These are phyloP conservation scores for Phytophthora agathidicida DNA, from an alignment of 352 stramenopile genomes.

Conservation along the genomic window DNA sequence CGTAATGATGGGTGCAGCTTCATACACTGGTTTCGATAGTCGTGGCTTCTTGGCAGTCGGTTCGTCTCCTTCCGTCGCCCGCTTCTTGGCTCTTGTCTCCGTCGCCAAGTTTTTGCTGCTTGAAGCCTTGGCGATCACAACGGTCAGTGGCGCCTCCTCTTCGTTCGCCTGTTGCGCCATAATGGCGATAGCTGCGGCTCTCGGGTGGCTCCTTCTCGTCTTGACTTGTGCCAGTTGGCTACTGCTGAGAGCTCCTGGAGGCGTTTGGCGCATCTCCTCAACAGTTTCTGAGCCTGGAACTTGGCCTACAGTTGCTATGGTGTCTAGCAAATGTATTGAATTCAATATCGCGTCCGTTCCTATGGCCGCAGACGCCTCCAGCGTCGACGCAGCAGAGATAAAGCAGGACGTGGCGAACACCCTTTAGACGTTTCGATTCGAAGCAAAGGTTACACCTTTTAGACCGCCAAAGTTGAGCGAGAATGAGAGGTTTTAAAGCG, in stretches of 20 bases:
- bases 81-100: conserved; percentile 17
- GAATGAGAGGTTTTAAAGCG: too few species aligned
- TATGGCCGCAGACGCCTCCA: conserved; percentile 1
- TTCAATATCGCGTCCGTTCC: neutral
- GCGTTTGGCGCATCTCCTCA: neutral
- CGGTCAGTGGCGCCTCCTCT: neutral
- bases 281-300: neutral
- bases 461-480: too few species aligned
- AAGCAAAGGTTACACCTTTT: too few species aligned
- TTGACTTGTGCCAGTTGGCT: neutral
- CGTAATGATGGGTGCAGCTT: conserved; percentile 28
- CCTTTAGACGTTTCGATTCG: too few species aligned
- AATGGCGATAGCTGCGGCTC: conserved; percentile 10
- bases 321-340: neutral
- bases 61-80: neutral
- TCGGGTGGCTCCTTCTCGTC: neutral
- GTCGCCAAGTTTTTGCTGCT: neutral
- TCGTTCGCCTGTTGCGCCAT: conserved; percentile 15
- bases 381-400: too few species aligned
- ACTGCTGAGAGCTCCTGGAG: neutral
- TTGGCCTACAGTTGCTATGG: neutral
- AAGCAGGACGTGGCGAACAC: too few species aligned
- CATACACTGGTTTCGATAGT: neutral
- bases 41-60: conserved; percentile 8
- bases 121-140: conserved; percentile 1